Evolutionary conservation across 805 yeast species (phyloP), one percentile per base, ranked within the genome.

Genomic region (Cyberlindnera euphorbiae): DNA sequence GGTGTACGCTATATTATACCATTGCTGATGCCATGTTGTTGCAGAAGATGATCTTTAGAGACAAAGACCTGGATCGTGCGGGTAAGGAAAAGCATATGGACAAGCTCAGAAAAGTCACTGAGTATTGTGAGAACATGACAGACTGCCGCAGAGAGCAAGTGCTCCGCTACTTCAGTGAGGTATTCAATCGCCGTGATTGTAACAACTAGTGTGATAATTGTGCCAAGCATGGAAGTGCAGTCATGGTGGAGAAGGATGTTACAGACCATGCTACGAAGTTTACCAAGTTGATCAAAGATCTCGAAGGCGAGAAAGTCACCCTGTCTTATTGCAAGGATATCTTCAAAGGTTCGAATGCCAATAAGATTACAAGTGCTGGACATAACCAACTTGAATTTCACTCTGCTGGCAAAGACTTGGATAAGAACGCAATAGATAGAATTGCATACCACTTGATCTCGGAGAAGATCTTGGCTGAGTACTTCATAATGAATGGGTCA

Each of bases 111-210:
- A 87, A 86, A 46, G 96, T 93, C 11, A 76, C 85, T 46, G 89
- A 82, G 53, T 93, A 87, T 55, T 90, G 97, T 62, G 96, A 89
- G 44, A 90, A 93, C 57, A 69, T 72, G 9, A 79, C 89, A 4
- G 97, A 89, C 56, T 93, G 98, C 57, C 74, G 98, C 37, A 71
- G 97, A 44, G 75, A 79, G 49, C 89, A 88, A 49, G 95, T 93
- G 3, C 66, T 93, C 34, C 90, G 85, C 34, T 93, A 89, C 54
- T 93, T 93, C 63, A 85, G 86, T 59, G 98, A 93, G 55, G 63
- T 62, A 6, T 89, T 90, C 54, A 75, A 84, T 42, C 67, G 82
- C 8, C 63, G 58, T 16, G 62, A 69, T 13, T 93, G 98, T 56
- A 58, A 64, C 11, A 74, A 75, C 41, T 72, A 77, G 44, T 93